Conservation (phyloP, 371 early-diverging fungal genomes). For the Fennellomyces sp. region DNA sequence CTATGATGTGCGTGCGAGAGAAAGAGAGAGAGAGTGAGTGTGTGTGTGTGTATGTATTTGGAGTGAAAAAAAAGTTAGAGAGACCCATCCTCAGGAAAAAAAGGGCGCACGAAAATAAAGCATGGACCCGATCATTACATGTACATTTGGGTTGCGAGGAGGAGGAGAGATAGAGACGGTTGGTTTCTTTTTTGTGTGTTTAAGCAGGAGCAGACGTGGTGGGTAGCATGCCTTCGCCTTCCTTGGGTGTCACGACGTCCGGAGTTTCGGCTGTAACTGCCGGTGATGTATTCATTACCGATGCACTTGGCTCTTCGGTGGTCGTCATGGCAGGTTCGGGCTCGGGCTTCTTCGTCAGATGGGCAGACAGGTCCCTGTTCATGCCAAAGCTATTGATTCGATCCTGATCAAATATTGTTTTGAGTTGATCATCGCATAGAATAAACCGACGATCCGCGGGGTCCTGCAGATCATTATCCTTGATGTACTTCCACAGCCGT, state of each 20-base stretch:
- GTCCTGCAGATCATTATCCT: constrained; percentile 61
- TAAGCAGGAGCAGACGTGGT: neutral
- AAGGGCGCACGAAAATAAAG: neutral
- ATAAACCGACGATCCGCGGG: constrained; percentile 59
- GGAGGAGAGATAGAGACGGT: neutral
- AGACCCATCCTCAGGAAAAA: neutral
- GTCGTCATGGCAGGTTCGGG: constrained; percentile 10
- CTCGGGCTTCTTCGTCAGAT: constrained; percentile 46
- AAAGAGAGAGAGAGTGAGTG: neutral
- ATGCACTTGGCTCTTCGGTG: neutral
- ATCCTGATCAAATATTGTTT: constrained; percentile 53
- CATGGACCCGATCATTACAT: neutral
- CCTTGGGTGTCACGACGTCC: constrained; percentile 26
- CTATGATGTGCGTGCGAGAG: neutral
- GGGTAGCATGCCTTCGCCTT: constrained; percentile 17
- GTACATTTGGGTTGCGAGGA: neutral
- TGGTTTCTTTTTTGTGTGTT: neutral
- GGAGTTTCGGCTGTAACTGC: constrained; percentile 26
- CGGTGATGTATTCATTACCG: constrained; percentile 21
- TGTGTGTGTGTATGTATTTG: neutral
- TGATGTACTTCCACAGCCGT: constrained; percentile 61
- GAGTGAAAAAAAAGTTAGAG: neutral
- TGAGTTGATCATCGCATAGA: constrained; percentile 56
- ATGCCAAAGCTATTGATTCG: constrained; percentile 59
- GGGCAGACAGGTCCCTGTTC: constrained; percentile 58